Base-by-base conservation (phyloP, 805 yeast genomes). In the Candida germanica region DNA sequence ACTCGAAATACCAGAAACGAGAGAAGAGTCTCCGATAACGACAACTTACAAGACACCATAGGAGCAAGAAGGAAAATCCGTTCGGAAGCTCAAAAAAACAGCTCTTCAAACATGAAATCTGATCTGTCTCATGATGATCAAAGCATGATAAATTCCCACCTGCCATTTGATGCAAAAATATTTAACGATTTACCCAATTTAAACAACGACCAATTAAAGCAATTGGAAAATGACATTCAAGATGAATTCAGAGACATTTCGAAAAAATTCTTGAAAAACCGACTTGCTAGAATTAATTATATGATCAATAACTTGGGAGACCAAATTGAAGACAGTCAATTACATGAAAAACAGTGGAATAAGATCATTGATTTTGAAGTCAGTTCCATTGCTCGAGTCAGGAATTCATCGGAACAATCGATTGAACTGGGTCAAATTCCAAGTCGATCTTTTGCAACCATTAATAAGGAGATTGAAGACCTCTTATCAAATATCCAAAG, bases 301-400 rank as follows among this genome's bases (percentile, higher is more conserved):
- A 10, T 45, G n/a, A n/a, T 42, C 9, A 26, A 16, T 2, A 36
- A 11, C n/a, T 4, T 45, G 6, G 34, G 30, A 12, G 15, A 14
- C 11, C 39, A 39, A n/a, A 33, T 41, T 5, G 26, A 38, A 21
- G 27, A 20, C 29, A 33, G 30, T n/a, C 33, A 36, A 21, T 38
- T 38, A 6, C 33, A 35, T 20, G 43, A 38, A 19, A 40, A 31
- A 21, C 25, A 12, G 2, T 44, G 48, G 46, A 23, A 18, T 4
- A 54, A 56, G 32, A 51, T 62, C 11, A 61, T 49, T 41, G 47
- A 46, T 17, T 56, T 54, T 37, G 70, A 66, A 42, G 47, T 57
- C n/a, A 62, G 61, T 24, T 53, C 60, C 26, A 57, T 66, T 20
- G 53, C 58, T 26, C 49, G 50, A 23, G 54, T 66, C 24, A 56